Conservation (phyloP, 2,329 filamentous ascomycete species). For the Cercospora nicotianae region DNA sequence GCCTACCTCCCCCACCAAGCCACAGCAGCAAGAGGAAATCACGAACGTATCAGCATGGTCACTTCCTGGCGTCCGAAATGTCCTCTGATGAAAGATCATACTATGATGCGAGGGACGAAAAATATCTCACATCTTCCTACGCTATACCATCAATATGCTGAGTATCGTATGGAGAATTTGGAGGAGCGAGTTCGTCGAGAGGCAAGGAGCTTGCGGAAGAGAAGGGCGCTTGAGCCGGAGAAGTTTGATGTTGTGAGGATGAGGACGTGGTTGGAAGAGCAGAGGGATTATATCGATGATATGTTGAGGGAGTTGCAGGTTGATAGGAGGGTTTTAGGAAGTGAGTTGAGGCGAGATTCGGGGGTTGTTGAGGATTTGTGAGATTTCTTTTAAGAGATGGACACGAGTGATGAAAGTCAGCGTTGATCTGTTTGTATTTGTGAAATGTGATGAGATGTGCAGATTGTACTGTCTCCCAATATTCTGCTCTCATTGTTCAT, state of each 20-base stretch:
- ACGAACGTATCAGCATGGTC: slow-evolving; percentile 65
- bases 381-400: too few relatives aligned
- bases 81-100: slow-evolving; percentile 58
- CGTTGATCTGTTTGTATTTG: neutral
- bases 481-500: neutral
- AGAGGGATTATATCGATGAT: slow-evolving; percentile 8
- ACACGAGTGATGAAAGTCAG: too few relatives aligned
- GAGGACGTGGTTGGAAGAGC: slow-evolving; percentile 7
- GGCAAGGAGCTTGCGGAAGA: slow-evolving; percentile 15
- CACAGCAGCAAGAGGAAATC: slow-evolving; percentile 57
- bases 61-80: slow-evolving; percentile 64
- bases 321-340: neutral
- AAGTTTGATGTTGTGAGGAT: neutral
- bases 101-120: slow-evolving; percentile 60
- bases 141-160: slow-evolving; percentile 61
- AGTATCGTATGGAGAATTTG: slow-evolving; percentile 64
- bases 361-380: neutral
- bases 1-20: slow-evolving; percentile 67
- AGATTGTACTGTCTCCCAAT: neutral
- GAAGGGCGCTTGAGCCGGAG: neutral
- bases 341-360: neutral
- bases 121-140: slow-evolving; percentile 58
- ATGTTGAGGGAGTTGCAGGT: slow-evolving; percentile 1
- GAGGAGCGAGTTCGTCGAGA: slow-evolving; percentile 56
- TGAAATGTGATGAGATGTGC: neutral